Base-by-base conservation (phyloP, 345 rosid genomes). In the Diplotaxis tenuifolia region DNA sequence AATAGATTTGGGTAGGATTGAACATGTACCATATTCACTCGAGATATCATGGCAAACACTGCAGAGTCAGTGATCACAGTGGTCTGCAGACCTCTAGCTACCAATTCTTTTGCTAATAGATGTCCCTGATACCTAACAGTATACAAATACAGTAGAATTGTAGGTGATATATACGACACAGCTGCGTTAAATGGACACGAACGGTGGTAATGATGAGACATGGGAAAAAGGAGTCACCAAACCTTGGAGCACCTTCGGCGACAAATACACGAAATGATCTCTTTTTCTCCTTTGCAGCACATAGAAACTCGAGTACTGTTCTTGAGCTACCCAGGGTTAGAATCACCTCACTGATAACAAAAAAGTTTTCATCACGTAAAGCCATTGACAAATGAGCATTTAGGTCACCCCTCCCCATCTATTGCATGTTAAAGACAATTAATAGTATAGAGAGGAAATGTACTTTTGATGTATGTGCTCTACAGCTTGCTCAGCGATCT, bases 381-480 rank as follows among this genome's bases (percentile, higher is more conserved):
- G 32, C 18, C 2, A 66, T 8, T 38, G 31, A 54, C 45, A 60
- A 40, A 59, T 22, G 7, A 59, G 27, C 34, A 20, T 36, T 12
- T 18, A 28, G 65, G 52, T 63, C 1, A 7, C 50, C 18, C 49
- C 1, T 23, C 60, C 40, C 52, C 38, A 15, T 58, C 55, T 23
- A 64, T 56, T 32, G 62, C 53, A 64, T 45, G 18, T 77, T 59
- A 60, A 15, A 38, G 57, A 58, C 10, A 58, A 20, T 11, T 12
- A 16, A 42, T 54, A 47, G 47, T n/a, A 62, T 2, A 55, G 56
- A 68, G 62, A 61, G 31, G 53, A 49, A 31, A 54, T 64, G 32
- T 96, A 96, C 98, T 96, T 92, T 38, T 96, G 99, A 84, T 96
- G 99, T 77, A 92, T 96, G 79, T 96, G 99, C 82, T 96, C 99